Conservation (phyloP, 495 filamentous ascomycete genomes). For the Amphirosellinia nigrospora region DNA sequence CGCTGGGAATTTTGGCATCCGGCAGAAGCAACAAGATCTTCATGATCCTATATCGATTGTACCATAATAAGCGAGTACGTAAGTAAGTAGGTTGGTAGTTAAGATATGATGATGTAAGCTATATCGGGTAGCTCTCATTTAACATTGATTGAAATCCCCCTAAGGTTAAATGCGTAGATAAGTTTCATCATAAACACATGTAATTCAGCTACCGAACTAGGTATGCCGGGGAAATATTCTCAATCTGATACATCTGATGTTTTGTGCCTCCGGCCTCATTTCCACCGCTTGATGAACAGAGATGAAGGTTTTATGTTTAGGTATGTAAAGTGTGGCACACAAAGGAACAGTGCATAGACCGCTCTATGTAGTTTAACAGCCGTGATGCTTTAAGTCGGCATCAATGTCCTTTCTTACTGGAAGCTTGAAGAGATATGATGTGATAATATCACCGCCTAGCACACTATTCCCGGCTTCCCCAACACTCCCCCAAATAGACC, state of each 20-base stretch:
- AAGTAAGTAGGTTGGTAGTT: not conserved
- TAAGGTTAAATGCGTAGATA: not conserved
- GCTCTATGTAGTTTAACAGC: not conserved
- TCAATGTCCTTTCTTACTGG: not conserved
- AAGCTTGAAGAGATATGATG: not conserved
- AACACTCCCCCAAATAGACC: not conserved
- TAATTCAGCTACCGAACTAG: not conserved
- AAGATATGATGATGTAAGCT: not conserved
- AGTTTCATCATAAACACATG: slow-evolving; percentile 4
- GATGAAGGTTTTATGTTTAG: not conserved
- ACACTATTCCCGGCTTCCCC: slow-evolving; percentile 9
- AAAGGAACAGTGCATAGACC: not conserved
- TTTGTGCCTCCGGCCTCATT: not conserved
- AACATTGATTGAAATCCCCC: not conserved
- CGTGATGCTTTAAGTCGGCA: not conserved
- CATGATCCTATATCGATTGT: not conserved
- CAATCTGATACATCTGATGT: not conserved
- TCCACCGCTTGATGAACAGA: slow-evolving; percentile 10
- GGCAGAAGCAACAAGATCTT: slow-evolving; percentile 6
- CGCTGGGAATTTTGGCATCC: not conserved
- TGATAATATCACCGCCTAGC: not conserved
- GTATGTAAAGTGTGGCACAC: slow-evolving; percentile 1
- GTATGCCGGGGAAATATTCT: not conserved
- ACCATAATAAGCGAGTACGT: no score
- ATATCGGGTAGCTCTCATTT: not conserved